Evolutionary conservation across 1,284 basidiomycete species (phyloP), one percentile per base, ranked within the genome.

Genomic region (Polyporus tsugae): DNA sequence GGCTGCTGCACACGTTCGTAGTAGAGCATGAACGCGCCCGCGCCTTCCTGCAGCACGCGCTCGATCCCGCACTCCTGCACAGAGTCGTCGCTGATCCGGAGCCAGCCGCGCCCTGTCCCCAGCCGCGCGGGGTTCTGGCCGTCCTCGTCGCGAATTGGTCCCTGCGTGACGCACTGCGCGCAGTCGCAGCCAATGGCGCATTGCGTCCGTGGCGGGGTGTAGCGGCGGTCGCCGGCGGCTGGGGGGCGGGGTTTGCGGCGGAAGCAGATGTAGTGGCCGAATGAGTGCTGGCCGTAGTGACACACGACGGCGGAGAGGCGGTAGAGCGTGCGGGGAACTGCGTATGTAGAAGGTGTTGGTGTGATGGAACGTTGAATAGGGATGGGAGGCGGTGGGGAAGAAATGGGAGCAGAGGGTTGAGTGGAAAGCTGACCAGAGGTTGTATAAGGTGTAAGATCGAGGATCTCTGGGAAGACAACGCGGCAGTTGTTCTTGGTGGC

Each of bases 241-340:
- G 75, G 73, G 22, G 82, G 79, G 29, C 84, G 84, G 0, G 95
- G 95, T 79, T 92, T 92, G 46, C 96, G 85, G n/a, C 96, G 85
- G 78, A 90, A 96, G 72, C 93, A 95, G 70, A 97, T 87, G 77
- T 96, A 98, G 79, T 98, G 96, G 1, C 96, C 96, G 76, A 93
- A 96, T 6, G 90, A 91, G 76, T 97, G 95, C 68, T 90, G 89
- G 22, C 96, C 96, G 77, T 91, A 96, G 80, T 98, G 96, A 74
- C 95, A 94, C 10, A 98, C 95, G 36, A 94, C 89, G 11, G 93
- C 89, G 2, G 90, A 81, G 36, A 98, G 87, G 44, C 94, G 88
- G 79, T 97, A 98, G 42, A 96, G 82, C 13, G 87, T 89, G 58
- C 89, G 83, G 38, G 84, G 82, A 17, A 82, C 77, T 6, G 84